Evolutionary conservation across 768 basidiomycete species (phyloP), one percentile per base, ranked within the genome.

Genomic region (Butyriboletus loyo): DNA sequence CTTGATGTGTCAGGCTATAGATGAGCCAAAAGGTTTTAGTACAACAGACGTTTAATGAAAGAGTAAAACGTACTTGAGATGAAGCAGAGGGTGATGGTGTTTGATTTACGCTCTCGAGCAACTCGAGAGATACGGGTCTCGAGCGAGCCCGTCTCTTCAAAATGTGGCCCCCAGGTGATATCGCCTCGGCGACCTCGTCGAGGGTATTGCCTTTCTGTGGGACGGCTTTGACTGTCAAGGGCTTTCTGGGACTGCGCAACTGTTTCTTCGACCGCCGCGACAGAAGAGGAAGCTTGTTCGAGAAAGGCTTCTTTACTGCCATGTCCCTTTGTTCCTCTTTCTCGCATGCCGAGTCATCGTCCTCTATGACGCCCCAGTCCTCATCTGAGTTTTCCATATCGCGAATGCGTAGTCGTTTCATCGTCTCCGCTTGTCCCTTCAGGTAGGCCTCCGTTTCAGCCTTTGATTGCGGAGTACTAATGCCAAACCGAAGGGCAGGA

Each of bases 91-190:
- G 75, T 35, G 82, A 80, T 30, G 74, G 62, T 2, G 77, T 73
- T 15, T 75, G 72, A 49, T 71, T 72, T 46, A 73, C 67, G 55
- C 77, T 77, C 65, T 84, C 78, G 17, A 82, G 73, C 41, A 88
- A 70, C 63, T 87, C 86, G 25, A 78, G 68, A 19, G 88, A 89
- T 14, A 89, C 74, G 2, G 87, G 88, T 46, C 87, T 76, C 25
- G 86, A 82, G 11, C 86, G 82, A 1, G 87, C 88, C 11, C 88
- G 81, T 50, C 87, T 77, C 68, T 91, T 90, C 35, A 76, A 79
- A 50, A 91, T 73, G 67, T 89, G 88, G 0, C 87, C 88, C 13
- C 86, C 86, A 3, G 88, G 88, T 0, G 87, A 90, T 52, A 89
- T 75, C 1, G 82, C 83, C 55, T 84, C 86, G 3, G 75, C 82